Conservation (phyloP, 2,329 filamentous ascomycete genomes). For the Aspergillus sp. region DNA sequence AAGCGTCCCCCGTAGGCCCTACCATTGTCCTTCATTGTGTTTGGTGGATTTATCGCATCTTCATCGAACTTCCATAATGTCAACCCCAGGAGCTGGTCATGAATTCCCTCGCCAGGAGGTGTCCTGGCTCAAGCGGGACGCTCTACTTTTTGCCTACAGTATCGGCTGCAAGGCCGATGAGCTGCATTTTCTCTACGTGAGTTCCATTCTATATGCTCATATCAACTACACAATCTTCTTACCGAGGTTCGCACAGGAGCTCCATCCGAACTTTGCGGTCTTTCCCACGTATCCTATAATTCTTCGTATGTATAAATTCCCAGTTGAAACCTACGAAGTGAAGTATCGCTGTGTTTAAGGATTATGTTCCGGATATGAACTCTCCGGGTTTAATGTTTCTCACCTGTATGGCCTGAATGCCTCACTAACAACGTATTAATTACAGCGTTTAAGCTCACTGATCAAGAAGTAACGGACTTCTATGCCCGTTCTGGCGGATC, state of each 20-base stretch:
- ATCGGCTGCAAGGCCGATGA: conserved; percentile 85
- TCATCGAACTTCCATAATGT: conserved; percentile 35
- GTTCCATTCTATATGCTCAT: conserved; percentile 25
- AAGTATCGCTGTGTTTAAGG: too few species aligned
- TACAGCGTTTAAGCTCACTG: conserved; percentile 72
- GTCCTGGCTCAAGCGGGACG: conserved; percentile 84
- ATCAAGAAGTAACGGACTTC: conserved; percentile 80
- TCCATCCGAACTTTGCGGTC: conserved; percentile 80
- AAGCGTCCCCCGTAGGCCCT: not conserved
- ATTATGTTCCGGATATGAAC: too few species aligned
- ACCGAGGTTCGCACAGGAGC: conserved; percentile 60
- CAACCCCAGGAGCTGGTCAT: conserved; percentile 66
- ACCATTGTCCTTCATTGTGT: not conserved
- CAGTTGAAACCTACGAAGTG: too few species aligned
- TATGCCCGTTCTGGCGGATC: conserved; percentile 65
- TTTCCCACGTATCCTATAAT: conserved; percentile 89
- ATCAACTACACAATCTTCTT: not conserved
- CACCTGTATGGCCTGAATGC: not conserved
- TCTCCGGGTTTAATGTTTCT: too few species aligned
- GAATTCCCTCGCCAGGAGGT: conserved; percentile 76
- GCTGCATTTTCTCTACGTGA: conserved; percentile 87
- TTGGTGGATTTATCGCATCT: not conserved
- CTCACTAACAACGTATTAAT: conserved; percentile 38
- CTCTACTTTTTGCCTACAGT: conserved; percentile 84
- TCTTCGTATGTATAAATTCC: conserved; percentile 59